Conservation (phyloP, 768 basidiomycete genomes). For the Filobasidium wieringae region DNA sequence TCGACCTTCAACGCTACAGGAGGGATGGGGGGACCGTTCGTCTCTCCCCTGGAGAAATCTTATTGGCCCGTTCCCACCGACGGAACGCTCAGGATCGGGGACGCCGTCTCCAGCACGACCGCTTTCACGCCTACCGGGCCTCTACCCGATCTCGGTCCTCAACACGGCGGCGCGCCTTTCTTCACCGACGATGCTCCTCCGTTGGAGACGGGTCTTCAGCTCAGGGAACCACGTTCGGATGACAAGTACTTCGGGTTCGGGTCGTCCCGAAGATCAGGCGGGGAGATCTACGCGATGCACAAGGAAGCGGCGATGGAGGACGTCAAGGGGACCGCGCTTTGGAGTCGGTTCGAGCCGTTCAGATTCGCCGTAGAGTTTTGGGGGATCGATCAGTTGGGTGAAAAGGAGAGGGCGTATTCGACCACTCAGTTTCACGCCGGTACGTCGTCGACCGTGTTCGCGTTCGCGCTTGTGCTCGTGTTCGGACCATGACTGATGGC, state of each 20-base stretch:
- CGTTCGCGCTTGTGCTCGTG: too few species aligned
- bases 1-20: not conserved
- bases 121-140: not conserved
- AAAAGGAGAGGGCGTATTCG: conserved; percentile 72
- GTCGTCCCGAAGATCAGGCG: not conserved
- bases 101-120: conserved; percentile 40
- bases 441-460: not conserved
- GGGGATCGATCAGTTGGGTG: conserved; percentile 66
- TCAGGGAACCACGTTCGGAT: not conserved
- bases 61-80: conserved; percentile 60
- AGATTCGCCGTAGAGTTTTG: conserved; percentile 73
- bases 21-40: not conserved
- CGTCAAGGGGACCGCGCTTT: conserved; percentile 12
- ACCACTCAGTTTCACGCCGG: conserved; percentile 85
- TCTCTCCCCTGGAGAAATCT: conserved; percentile 28
- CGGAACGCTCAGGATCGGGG: conserved; percentile 63
- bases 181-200: not conserved
- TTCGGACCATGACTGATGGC: not conserved
- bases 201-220: not conserved
- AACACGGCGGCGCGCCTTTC: not conserved
- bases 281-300: conserved; percentile 11
- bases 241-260: conserved; percentile 7
- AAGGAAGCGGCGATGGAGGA: not conserved
- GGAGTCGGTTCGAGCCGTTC: conserved; percentile 47
- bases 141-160: conserved; percentile 34